These are phyloP conservation scores for Podila epicladia DNA, from an alignment of 192 early-diverging fungal species.

Conservation along the genomic window DNA sequence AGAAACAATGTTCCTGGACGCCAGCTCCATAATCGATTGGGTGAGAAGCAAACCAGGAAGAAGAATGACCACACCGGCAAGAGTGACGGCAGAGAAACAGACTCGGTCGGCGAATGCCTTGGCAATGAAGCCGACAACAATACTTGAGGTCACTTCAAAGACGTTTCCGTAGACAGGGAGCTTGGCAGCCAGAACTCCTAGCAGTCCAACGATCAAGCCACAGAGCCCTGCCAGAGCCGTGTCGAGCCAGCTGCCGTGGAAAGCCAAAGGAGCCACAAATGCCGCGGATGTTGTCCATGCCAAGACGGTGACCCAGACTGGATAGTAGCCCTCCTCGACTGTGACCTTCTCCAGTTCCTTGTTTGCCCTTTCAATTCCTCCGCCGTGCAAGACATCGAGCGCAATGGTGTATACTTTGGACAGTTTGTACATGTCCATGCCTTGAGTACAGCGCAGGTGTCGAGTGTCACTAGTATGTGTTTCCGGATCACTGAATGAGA, in stretches of 20 bases:
- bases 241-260: conserved; percentile 64
- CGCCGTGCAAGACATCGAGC: conserved; percentile 71
- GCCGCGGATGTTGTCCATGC: conserved; percentile 52
- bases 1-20: conserved; percentile 87
- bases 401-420: conserved; percentile 70
- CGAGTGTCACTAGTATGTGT: conserved; percentile 82
- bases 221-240: conserved; percentile 52
- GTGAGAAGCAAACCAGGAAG: conserved; percentile 85
- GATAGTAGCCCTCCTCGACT: conserved; percentile 47
- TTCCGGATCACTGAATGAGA: conserved; percentile 78
- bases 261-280: conserved; percentile 64
- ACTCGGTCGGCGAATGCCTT: conserved; percentile 66
- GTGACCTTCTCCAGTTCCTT: conserved; percentile 63
- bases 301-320: conserved; percentile 47
- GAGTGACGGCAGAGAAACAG: conserved; percentile 69
- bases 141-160: conserved; percentile 75
- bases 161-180: conserved; percentile 73
- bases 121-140: conserved; percentile 69
- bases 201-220: conserved; percentile 62
- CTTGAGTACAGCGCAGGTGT: conserved; percentile 64
- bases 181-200: conserved; percentile 70
- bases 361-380: conserved; percentile 64
- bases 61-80: conserved; percentile 69
- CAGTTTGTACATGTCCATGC: conserved; percentile 77
- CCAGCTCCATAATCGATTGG: conserved; percentile 86